Evolutionary conservation across 495 filamentous ascomycete species (phyloP).

Genomic region (Cudoniella acicularis): DNA sequence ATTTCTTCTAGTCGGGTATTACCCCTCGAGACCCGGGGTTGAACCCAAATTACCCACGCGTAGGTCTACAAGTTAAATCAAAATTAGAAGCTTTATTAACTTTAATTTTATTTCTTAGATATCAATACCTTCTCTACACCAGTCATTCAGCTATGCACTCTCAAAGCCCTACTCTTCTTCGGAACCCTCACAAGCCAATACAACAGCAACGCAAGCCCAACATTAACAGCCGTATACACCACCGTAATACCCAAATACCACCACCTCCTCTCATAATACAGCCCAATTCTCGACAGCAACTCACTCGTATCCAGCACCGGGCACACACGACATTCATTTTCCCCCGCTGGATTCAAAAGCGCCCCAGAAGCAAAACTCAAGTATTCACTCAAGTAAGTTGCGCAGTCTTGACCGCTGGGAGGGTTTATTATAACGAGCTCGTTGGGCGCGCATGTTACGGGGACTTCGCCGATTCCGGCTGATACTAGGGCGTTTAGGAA

Average conservation of each 20-base stretch:
- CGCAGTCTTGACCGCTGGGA: slow-evolving; percentile 47
- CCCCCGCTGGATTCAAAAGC: slow-evolving; percentile 46
- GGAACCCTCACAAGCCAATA: slow-evolving; percentile 79
- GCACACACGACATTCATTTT: slow-evolving; percentile 57
- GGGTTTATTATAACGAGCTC: slow-evolving; percentile 55
- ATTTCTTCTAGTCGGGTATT: too few species aligned
- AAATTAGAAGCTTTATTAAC: too few species aligned
- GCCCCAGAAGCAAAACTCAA: slow-evolving; percentile 41
- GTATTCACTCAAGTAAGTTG: slow-evolving; percentile 48
- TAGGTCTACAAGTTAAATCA: too few species aligned
- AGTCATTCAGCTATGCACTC: too few species aligned
- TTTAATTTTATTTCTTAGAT: too few species aligned
- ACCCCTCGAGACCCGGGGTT: too few species aligned
- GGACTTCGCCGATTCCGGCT: slow-evolving; percentile 38
- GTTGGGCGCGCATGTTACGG: slow-evolving; percentile 52
- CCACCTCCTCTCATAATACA: slow-evolving; percentile 59
- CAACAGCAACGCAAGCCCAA: slow-evolving; percentile 60
- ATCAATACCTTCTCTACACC: too few species aligned
- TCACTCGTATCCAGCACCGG: slow-evolving; percentile 51
- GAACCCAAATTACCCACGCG: too few species aligned
- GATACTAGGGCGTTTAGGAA: slow-evolving; percentile 45
- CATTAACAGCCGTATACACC: slow-evolving; percentile 68
- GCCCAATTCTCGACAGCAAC: slow-evolving; percentile 48
- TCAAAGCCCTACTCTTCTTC: too few species aligned
- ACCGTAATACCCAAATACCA: slow-evolving; percentile 76